Conservation (phyloP, 2,329 filamentous ascomycete genomes). For the Aspergillus neoniger region DNA sequence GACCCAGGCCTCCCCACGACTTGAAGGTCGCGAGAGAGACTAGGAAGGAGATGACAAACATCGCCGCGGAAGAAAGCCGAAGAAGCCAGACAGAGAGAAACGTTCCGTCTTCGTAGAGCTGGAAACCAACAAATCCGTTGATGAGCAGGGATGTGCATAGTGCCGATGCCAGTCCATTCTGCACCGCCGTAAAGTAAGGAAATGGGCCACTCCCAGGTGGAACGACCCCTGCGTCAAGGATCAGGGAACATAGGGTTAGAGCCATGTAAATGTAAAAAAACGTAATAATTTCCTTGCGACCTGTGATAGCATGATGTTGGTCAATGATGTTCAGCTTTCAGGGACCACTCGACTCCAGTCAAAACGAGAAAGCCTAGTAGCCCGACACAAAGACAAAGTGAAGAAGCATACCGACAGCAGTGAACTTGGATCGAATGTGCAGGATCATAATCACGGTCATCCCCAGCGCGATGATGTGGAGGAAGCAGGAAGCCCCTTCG, state of each 20-base stretch:
- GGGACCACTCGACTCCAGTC: too few relatives aligned
- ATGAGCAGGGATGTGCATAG: conserved; percentile 87
- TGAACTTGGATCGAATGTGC: conserved; percentile 96
- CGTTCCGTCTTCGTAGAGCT: conserved; percentile 96
- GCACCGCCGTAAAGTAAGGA: conserved; percentile 87
- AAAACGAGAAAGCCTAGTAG: too few relatives aligned
- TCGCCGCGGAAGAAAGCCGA: conserved; percentile 71
- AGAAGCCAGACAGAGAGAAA: conserved; percentile 91
- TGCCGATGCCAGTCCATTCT: conserved; percentile 81
- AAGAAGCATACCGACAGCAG: conserved; percentile 75
- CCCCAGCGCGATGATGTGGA: conserved; percentile 84
- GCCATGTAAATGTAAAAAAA: conserved; percentile 98
- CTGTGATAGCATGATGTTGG: conserved; percentile 38
- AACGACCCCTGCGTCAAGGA: conserved; percentile 89
- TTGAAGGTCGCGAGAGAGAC: conserved; percentile 92
- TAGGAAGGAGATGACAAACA: conserved; percentile 84
- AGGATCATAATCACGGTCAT: conserved; percentile 99
- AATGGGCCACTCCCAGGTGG: conserved; percentile 78
- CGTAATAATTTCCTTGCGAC: conserved; percentile 71
- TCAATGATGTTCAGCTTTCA: not conserved
- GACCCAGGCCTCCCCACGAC: conserved; percentile 80
- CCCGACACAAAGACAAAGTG: not conserved
- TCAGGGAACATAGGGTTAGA: conserved; percentile 81
- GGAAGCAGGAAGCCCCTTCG: conserved; percentile 83
- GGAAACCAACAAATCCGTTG: conserved; percentile 98